phyloP scores from a whole-genome alignment of 768 basidiomycete species.

The Sarcomyxa edulis region DNA sequence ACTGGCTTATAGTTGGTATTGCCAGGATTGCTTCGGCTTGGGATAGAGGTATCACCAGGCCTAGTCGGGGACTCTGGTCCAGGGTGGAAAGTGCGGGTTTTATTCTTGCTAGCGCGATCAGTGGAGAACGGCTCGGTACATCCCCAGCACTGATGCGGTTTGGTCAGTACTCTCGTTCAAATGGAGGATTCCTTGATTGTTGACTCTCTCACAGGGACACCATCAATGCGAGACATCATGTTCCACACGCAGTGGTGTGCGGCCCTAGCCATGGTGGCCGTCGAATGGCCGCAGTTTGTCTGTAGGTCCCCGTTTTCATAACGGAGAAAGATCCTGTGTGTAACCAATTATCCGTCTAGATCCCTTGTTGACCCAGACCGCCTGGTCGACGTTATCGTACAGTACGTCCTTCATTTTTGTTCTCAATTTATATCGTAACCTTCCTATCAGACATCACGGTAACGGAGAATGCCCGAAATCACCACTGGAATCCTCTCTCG shows the following conservation, averaged over 20 bases:
- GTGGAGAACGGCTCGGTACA: constrained; percentile 82
- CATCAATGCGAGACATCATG: constrained; percentile 86
- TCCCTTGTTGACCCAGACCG: constrained; percentile 82
- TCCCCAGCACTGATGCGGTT: constrained; percentile 87
- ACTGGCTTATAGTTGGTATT: constrained; percentile 76
- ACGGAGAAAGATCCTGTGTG: not conserved
- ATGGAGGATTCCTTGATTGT: constrained; percentile 2
- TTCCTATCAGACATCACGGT: constrained; percentile 64
- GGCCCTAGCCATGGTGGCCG: constrained; percentile 86
- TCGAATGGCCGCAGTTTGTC: constrained; percentile 89
- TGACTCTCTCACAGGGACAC: constrained; percentile 59
- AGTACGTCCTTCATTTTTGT: constrained; percentile 35
- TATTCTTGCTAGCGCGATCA: constrained; percentile 87
- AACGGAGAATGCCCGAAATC: constrained; percentile 25
- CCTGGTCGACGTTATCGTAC: constrained; percentile 82
- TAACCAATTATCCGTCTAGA: constrained; percentile 40
- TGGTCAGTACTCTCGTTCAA: constrained; percentile 44
- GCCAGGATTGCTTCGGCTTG: constrained; percentile 84
- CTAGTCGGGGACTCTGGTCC: constrained; percentile 59
- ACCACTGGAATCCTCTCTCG: constrained; percentile 67
- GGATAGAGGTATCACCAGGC: constrained; percentile 62
- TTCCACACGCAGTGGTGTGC: constrained; percentile 94
- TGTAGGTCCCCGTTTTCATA: constrained; percentile 49
- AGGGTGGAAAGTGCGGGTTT: constrained; percentile 81
- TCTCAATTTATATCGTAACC: constrained; percentile 1